phyloP scores from a whole-genome alignment of 1,284 basidiomycete species.

The Trichosporon ovoides region DNA sequence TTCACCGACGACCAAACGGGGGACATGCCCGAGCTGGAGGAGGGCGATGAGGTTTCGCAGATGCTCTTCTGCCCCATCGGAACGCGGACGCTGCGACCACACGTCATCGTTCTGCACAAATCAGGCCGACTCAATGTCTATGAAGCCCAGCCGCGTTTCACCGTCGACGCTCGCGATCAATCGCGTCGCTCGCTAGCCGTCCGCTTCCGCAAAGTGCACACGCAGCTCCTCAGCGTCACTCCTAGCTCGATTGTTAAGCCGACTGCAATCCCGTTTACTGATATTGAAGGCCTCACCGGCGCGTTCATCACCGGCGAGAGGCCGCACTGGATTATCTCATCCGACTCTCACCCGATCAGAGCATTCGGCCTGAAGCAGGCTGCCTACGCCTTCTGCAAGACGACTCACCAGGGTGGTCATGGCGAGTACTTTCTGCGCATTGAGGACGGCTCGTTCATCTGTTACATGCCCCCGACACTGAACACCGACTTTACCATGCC shows the following conservation, averaged over 20 bases:
- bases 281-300: conserved; percentile 57
- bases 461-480: conserved; percentile 74
- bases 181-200: conserved; percentile 56
- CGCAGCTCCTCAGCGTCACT: conserved; percentile 50
- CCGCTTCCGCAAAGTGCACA: conserved; percentile 68
- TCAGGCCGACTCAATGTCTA: conserved; percentile 76
- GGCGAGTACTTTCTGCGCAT: conserved; percentile 77
- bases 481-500: conserved; percentile 67
- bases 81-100: conserved; percentile 49
- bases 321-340: conserved; percentile 70
- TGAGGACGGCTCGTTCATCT: conserved; percentile 74
- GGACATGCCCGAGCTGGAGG: conserved; percentile 24
- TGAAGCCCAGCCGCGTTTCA: conserved; percentile 56
- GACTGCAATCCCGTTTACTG: conserved; percentile 39
- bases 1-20: conserved; percentile 40
- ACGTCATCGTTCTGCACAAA: conserved; percentile 73
- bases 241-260: conserved; percentile 43
- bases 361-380: conserved; percentile 44
- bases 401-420: conserved; percentile 70
- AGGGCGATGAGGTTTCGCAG: conserved; percentile 40
- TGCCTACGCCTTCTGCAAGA: conserved; percentile 64
- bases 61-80: conserved; percentile 40
- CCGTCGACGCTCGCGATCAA: conserved; percentile 51
- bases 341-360: conserved; percentile 36
- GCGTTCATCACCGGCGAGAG: conserved; percentile 84